phyloP scores from a whole-genome alignment of 192 early-diverging fungal genomes.

The Coemansia interrupta region DNA sequence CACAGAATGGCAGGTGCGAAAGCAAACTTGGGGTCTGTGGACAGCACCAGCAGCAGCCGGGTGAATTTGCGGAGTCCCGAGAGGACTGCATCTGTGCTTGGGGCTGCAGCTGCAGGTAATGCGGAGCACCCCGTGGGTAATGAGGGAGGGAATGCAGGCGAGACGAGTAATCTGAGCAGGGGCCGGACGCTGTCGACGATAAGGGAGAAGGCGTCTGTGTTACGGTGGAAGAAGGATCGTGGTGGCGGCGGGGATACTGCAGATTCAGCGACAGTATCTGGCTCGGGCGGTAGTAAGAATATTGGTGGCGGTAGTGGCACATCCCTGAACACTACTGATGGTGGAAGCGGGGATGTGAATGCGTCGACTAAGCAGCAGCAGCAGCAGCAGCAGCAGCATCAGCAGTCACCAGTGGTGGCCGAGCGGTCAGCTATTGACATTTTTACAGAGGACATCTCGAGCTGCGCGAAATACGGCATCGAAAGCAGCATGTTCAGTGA shows the following conservation, averaged over 20 bases:
- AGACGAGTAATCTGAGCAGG: slow-evolving; percentile 11
- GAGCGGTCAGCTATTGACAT: slow-evolving; percentile 21
- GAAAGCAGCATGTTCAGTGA: slow-evolving; percentile 82
- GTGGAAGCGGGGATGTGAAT: slow-evolving; percentile 3
- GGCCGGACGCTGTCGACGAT: slow-evolving; percentile 24
- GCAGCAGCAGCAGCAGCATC: slow-evolving; percentile 15
- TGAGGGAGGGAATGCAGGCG: neutral
- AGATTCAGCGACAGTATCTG: slow-evolving; percentile 1
- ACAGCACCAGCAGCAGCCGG: too few species aligned
- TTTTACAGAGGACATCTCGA: slow-evolving; percentile 27
- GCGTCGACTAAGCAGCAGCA: neutral
- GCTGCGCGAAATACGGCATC: slow-evolving; percentile 52
- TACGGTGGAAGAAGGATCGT: slow-evolving; percentile 39
- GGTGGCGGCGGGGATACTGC: slow-evolving; percentile 11
- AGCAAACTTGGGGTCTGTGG: too few species aligned
- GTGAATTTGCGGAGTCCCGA: slow-evolving; percentile 1
- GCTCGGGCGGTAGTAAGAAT: slow-evolving; percentile 21
- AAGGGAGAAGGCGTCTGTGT: slow-evolving; percentile 32
- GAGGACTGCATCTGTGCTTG: slow-evolving; percentile 2
- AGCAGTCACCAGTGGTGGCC: neutral
- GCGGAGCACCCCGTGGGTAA: too few species aligned
- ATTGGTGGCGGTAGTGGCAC: slow-evolving; percentile 1
- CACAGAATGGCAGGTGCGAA: too few species aligned
- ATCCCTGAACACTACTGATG: neutral
- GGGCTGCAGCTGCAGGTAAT: neutral